Conservation (phyloP, 1,139 yeast species). For the Candida tunisiensis region DNA sequence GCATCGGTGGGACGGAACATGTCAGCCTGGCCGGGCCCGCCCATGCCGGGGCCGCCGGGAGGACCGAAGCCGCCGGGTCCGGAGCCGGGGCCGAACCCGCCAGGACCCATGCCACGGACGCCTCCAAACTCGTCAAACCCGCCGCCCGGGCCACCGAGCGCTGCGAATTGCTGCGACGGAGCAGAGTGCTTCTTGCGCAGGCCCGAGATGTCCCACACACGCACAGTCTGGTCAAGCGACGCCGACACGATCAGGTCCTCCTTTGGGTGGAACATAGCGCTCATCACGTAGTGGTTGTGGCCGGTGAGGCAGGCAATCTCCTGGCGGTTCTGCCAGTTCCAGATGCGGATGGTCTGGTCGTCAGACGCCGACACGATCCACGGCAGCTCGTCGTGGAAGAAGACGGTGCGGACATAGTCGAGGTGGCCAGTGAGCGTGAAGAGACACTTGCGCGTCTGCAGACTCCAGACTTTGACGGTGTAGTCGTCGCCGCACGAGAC, state of each 20-base stretch:
- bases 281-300: conserved; percentile 96
- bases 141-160: conserved; percentile 19
- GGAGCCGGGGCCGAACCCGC: conserved; percentile 3
- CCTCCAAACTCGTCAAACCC: too few species aligned
- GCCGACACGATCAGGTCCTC: conserved; percentile 94
- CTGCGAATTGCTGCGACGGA: conserved; percentile 32
- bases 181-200: conserved; percentile 93
- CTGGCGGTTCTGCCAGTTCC: conserved; percentile 99
- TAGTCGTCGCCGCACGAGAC: conserved; percentile 98
- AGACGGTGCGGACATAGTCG: conserved; percentile 89
- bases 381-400: conserved; percentile 90
- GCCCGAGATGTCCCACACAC: conserved; percentile 98
- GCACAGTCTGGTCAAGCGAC: conserved; percentile 94
- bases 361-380: conserved; percentile 96
- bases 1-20: conserved; percentile 92
- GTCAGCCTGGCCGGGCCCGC: conserved; percentile 85
- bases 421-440: conserved; percentile 83
- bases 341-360: conserved; percentile 95
- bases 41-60: conserved; percentile 13
- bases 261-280: conserved; percentile 93
- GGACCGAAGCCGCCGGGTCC: conserved; percentile 2
- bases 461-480: conserved; percentile 90
- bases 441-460: conserved; percentile 77
- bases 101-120: too few species aligned
- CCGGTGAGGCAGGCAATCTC: conserved; percentile 97